Evolutionary conservation across 1,284 basidiomycete genomes (phyloP).

Genomic region (Melanopsichium pennsylvanicum): DNA sequence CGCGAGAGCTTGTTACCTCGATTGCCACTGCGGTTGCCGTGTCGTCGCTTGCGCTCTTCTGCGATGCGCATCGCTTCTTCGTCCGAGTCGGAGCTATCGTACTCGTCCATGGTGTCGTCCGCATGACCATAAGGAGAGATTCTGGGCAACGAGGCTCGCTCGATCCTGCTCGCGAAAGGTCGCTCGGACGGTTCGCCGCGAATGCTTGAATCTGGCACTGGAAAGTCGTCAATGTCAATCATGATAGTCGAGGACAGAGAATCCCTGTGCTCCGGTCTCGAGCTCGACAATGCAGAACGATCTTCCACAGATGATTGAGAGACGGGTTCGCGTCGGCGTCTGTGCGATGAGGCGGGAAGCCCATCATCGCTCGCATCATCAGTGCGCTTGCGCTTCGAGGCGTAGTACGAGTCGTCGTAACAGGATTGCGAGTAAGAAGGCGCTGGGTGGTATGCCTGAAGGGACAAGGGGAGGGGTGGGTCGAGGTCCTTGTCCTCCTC

Average conservation of each 20-base stretch:
- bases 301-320: constrained; percentile 3
- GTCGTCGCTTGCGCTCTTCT: constrained; percentile 36
- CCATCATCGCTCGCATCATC: constrained; percentile 8
- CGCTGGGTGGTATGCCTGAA: constrained; percentile 34
- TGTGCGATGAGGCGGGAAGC: constrained; percentile 1
- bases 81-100: constrained; percentile 39
- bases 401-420: constrained; percentile 17
- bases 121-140: constrained; percentile 13
- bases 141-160: constrained; percentile 27
- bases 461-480: constrained; percentile 33
- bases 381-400: constrained; percentile 26
- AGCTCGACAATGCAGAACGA: constrained; percentile 15
- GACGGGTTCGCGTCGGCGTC: constrained; percentile 18
- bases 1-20: constrained; percentile 62
- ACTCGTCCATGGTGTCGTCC: constrained; percentile 12
- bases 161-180: constrained; percentile 30
- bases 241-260: constrained; percentile 25
- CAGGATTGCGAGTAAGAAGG: constrained; percentile 30
- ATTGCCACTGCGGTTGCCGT: constrained; percentile 51
- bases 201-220: constrained; percentile 37
- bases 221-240: constrained; percentile 46
- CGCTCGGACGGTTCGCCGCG: constrained; percentile 37
- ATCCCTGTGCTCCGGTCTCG: constrained; percentile 8
- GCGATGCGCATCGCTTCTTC: constrained; percentile 44
- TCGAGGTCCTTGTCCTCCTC: constrained; percentile 47